Percentiles rank a stretch among this genome's conserved stretches.
Evolutionary conservation across 192 early-diverging fungal species (phyloP).

Genomic region (Jimgerdemannia flammicorona): DNA sequence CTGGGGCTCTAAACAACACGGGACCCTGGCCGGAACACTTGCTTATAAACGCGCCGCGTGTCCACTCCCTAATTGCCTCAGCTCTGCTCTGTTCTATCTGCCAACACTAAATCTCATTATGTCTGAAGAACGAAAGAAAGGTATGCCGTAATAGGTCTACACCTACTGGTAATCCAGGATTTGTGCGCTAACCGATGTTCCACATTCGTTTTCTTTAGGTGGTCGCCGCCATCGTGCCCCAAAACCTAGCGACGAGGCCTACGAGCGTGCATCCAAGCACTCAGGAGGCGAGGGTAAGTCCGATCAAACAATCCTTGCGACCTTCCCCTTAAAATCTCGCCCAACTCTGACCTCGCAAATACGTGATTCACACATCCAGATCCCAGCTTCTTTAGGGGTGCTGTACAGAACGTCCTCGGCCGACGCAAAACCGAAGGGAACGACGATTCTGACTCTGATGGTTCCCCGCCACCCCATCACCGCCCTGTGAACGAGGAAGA

Average conservation of each 20-base stretch:
- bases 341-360: background rate
- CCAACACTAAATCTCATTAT: background rate
- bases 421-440: no score
- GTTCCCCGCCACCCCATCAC: background rate
- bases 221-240: no score
- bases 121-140: background rate
- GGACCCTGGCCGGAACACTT: no score
- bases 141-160: no score
- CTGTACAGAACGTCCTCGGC: background rate
- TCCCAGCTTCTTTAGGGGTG: background rate
- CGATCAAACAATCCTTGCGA: background rate
- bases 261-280: no score
- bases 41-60: background rate
- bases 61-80: background rate
- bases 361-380: background rate
- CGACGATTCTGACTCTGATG: background rate
- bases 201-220: no score
- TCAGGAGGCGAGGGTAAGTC: no score
- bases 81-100: background rate
- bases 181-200: no score
- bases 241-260: no score
- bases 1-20: no score
- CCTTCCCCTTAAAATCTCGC: background rate
- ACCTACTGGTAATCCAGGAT: no score
- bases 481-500: conserved; percentile 14